These are phyloP conservation scores for Pichia sp. DNA, from an alignment of 1,139 yeast species.

Conservation along the genomic window DNA sequence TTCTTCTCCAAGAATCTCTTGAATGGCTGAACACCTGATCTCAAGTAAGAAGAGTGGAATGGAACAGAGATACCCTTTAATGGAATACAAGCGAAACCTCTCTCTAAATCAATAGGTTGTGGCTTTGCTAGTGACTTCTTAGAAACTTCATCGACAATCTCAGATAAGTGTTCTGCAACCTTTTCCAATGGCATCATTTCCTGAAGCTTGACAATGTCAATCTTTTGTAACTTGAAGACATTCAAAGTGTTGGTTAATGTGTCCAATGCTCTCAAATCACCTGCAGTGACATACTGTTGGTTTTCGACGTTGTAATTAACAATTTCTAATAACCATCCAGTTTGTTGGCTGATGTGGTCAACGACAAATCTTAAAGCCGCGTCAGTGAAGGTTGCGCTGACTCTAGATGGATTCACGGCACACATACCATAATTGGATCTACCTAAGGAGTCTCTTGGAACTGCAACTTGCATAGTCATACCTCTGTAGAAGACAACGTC, in stretches of 20 bases:
- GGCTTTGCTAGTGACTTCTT: slow-evolving; percentile 78
- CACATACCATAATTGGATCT: slow-evolving; percentile 99
- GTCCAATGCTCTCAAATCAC: slow-evolving; percentile 93
- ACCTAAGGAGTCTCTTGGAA: slow-evolving; percentile 90
- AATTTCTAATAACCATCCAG: slow-evolving; percentile 94
- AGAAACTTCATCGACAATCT: slow-evolving; percentile 81
- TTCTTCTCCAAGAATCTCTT: slow-evolving; percentile 95
- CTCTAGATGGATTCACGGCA: slow-evolving; percentile 96
- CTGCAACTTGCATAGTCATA: slow-evolving; percentile 99
- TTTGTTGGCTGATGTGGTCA: slow-evolving; percentile 73
- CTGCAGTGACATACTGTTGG: slow-evolving; percentile 97
- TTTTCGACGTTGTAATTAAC: slow-evolving; percentile 98
- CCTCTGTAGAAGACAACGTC: slow-evolving; percentile 99
- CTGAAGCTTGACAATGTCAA: slow-evolving; percentile 85
- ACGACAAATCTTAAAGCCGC: slow-evolving; percentile 94
- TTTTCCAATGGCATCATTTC: slow-evolving; percentile 76
- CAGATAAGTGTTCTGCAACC: slow-evolving; percentile 79
- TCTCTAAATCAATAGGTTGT: slow-evolving; percentile 93
- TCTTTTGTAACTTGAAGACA: slow-evolving; percentile 86
- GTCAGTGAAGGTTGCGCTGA: slow-evolving; percentile 81
- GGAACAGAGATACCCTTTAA: slow-evolving; percentile 98
- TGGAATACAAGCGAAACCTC: slow-evolving; percentile 98
- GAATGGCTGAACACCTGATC: slow-evolving; percentile 99
- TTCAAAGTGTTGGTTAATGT: slow-evolving; percentile 89
- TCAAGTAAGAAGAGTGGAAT: slow-evolving; percentile 95